Evolutionary conservation across 2,329 filamentous ascomycete species (phyloP), one percentile per base, ranked within the genome.

Genomic region (Pyricularia sp.): DNA sequence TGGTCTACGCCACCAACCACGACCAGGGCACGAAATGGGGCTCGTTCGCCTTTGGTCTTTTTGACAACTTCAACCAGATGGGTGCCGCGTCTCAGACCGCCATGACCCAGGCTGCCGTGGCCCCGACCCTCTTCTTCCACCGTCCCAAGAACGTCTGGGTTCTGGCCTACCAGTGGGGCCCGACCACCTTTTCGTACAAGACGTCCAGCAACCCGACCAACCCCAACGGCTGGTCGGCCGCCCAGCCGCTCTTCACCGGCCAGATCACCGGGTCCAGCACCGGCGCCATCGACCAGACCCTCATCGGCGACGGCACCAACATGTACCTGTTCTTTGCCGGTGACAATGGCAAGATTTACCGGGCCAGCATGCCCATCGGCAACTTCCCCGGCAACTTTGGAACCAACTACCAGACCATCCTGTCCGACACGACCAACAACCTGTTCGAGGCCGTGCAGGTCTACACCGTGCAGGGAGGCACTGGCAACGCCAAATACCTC

Each of bases 391-490:
- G 84, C 55, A 82, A 76, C 75, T 90, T 91, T 74, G 87, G 88
- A 70, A 78, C 80, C 0, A 69, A 80, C 0, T 83, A 79, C 0
- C 82, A 81, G 2, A 77, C 83, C 0, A 73, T 89, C 70, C 73
- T 89, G 73, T 83, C 77, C 74, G 88, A 88, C 75, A 78, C 81
- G 1, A 79, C 69, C 17, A 81, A 85, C 74, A 86, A 88, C 74
- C 80, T 90, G 0, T 90, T 90, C 75, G 88, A 91, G 74, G 87
- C 87, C 0, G 86, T 89, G 0, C 84, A 90, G 73, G 88, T 91
- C 64, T 91, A 90, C 78, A 88, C 82, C 1, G 73, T 90, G 69
- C 64, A 81, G 36, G 85, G 84, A 20, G 36, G 25, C 25, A 55
- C 36, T 25, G 65, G 66, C 31, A 79, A 83, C 72, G 80, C 80